These are phyloP conservation scores for Xylaria venustula DNA, from an alignment of 495 filamentous ascomycete species.

Conservation along the genomic window DNA sequence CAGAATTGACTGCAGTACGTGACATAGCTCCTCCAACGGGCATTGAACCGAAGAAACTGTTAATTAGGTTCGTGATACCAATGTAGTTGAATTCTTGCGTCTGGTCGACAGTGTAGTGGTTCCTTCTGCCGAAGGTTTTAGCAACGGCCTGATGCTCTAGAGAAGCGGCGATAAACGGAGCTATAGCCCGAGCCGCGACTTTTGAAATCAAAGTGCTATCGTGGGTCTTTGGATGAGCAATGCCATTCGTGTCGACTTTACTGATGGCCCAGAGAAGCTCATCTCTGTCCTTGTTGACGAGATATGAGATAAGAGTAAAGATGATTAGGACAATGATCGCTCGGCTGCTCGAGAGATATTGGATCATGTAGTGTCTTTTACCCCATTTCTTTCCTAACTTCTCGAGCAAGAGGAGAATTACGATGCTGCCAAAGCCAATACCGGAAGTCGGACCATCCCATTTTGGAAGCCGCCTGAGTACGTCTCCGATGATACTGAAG, in stretches of 20 bases:
- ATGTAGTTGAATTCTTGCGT: constrained; percentile 50
- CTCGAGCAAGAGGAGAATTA: constrained; percentile 43
- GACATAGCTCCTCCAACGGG: constrained; percentile 50
- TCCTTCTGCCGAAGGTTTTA: constrained; percentile 44
- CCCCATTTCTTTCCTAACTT: constrained; percentile 48
- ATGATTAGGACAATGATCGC: constrained; percentile 46
- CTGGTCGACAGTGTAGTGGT: constrained; percentile 48
- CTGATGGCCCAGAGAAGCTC: constrained; percentile 39
- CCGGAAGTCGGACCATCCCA: constrained; percentile 43
- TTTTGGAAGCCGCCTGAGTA: constrained; percentile 39
- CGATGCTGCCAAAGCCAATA: constrained; percentile 46
- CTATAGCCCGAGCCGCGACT: constrained; percentile 38
- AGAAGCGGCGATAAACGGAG: constrained; percentile 44
- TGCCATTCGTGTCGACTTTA: constrained; percentile 44
- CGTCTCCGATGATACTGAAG: constrained; percentile 41
- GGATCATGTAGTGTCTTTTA: constrained; percentile 40
- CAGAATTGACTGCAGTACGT: constrained; percentile 51
- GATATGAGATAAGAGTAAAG: constrained; percentile 47
- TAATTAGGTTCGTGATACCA: constrained; percentile 48
- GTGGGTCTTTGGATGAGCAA: constrained; percentile 38
- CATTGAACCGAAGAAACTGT: constrained; percentile 50
- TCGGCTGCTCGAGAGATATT: constrained; percentile 43
- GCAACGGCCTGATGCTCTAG: constrained; percentile 52
- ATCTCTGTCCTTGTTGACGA: constrained; percentile 43
- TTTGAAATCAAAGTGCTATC: constrained; percentile 32